Evolutionary conservation across 2,329 filamentous ascomycete genomes (phyloP), one percentile per base, ranked within the genome.

Genomic region (Thielaviopsis euricoi): DNA sequence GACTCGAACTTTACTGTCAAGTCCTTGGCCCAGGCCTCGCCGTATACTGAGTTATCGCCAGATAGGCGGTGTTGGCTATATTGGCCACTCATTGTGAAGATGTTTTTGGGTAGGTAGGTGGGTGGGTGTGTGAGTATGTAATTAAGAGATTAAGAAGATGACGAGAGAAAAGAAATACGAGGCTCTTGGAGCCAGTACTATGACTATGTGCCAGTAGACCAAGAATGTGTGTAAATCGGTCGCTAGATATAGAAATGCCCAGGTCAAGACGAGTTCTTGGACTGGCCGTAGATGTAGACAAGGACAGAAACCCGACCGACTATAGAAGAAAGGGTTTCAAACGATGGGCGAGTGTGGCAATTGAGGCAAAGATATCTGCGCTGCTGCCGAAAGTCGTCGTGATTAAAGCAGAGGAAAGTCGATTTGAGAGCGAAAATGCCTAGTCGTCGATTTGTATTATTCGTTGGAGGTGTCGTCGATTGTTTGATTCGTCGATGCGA

Each of bases 1-100:
- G 89, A 85, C 68, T 95, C 88, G 70, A 96, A 96, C 67, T 89
- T 86, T 65, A 85, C 74, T 55, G 87, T 85, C 65, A 97, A 74
- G 60, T 89, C 87, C 65, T 81, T 78, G 25, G 89, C 88, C 82
- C 84, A 87, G 66, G 80, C 78, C 67, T 89, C 86, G 67, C 85
- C 84, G 65, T 81, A 79, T 6, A 76, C 72, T 46, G 65, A 69
- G 62, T 65, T 64, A 17, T 57, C 55, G 22, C 49, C 53, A 51
- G 54, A 48, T 60, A 57, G 58, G 22, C 58, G 58, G 53, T 55
- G 37, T 21, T 49, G 49, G n/a, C 50, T 43, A 2, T 55, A 48
- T 19, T 54, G 52, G 58, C 26, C 33, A 37, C 48, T 60, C 58
- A 60, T 60, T 48, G 26, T 59, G 53, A 51, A 33, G 49, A 22